These are phyloP conservation scores for Cymbidium sinense DNA, from an alignment of 106 monocot species.

Conservation along the genomic window DNA sequence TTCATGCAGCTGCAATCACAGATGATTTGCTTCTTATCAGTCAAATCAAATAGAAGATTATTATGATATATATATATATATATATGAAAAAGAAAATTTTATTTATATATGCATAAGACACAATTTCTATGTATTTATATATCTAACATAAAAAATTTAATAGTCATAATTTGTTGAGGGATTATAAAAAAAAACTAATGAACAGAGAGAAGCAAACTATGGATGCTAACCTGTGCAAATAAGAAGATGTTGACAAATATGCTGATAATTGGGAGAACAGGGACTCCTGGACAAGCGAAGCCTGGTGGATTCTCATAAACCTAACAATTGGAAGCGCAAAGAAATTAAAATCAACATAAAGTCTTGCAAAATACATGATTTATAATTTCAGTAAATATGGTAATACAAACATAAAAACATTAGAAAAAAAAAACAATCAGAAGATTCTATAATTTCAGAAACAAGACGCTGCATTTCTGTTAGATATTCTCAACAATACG, in stretches of 20 bases:
- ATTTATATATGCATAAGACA: too few relatives aligned
- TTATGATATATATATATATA: too few relatives aligned
- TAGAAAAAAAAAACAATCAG: background rate
- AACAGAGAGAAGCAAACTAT: background rate
- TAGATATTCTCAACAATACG: background rate
- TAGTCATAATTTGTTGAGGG: too few relatives aligned
- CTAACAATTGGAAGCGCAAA: constrained; percentile 28
- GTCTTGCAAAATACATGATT: background rate
- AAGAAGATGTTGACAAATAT: constrained; percentile 97
- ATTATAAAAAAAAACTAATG: too few relatives aligned
- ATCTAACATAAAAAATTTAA: too few relatives aligned
- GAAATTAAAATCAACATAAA: background rate
- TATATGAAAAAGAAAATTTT: too few relatives aligned
- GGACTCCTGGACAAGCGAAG: constrained; percentile 90
- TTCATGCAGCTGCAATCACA: constrained; percentile 76
- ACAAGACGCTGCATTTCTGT: background rate
- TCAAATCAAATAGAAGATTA: background rate
- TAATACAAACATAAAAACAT: background rate
- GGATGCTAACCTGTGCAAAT: constrained; percentile 63
- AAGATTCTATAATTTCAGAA: too few relatives aligned
- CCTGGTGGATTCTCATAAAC: constrained; percentile 66
- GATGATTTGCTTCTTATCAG: background rate
- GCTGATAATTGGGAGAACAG: constrained; percentile 54
- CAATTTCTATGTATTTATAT: too few relatives aligned
- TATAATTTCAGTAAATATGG: background rate